A percentile compares a stretch with the other conserved stretches of the same genome.
Evolutionary conservation across 148 eudicot genomes (phyloP).

Genomic region (Rheum nobile): DNA sequence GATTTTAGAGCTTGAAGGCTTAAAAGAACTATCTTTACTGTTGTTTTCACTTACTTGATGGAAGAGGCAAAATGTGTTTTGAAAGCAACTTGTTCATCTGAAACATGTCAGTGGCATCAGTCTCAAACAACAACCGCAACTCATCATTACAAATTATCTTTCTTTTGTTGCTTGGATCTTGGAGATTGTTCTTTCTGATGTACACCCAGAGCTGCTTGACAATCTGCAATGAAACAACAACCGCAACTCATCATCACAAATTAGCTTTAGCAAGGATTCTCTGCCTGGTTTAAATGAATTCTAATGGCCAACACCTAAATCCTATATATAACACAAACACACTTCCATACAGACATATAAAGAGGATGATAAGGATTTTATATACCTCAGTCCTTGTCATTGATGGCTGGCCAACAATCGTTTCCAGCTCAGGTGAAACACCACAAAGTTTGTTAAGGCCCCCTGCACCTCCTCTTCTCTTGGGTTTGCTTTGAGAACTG

Average conservation of each 20-base stretch:
- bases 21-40: not conserved
- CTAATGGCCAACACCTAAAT: not conserved
- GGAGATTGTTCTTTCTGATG: conserved; percentile 90
- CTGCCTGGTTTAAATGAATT: not conserved
- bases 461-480: conserved; percentile 87
- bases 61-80: conserved; percentile 29
- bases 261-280: not conserved
- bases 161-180: conserved; percentile 92
- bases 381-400: conserved; percentile 79
- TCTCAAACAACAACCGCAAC: conserved; percentile 33
- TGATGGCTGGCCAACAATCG: conserved; percentile 71
- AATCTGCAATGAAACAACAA: conserved; percentile 31
- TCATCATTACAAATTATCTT: conserved; percentile 44
- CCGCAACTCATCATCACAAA: too few relatives aligned
- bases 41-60: conserved; percentile 18
- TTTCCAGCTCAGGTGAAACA: conserved; percentile 74
- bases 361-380: not conserved
- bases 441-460: conserved; percentile 81
- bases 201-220: conserved; percentile 94
- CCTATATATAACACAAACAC: not conserved
- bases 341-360: not conserved
- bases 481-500: conserved; percentile 49
- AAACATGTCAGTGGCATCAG: conserved; percentile 41
- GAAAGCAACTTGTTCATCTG: conserved; percentile 45
- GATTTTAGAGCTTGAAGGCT: not conserved